Conservation (phyloP, 73 alveolate species). For the Stentor coeruleus region DNA sequence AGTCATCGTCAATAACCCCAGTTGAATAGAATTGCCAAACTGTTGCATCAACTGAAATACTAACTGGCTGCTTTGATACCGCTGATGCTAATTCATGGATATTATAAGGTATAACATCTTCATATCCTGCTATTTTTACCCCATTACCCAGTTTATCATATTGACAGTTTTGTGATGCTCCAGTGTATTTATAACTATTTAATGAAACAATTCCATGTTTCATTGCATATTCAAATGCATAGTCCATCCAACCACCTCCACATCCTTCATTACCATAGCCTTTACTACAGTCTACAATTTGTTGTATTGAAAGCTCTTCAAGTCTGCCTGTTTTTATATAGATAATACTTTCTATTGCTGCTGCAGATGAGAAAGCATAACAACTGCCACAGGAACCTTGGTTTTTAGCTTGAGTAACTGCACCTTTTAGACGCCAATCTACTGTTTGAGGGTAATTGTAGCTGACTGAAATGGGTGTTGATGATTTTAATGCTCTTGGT, state of each 20-base stretch:
- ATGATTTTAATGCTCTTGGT: neutral
- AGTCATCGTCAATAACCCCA: slow-evolving; percentile 47
- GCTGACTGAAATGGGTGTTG: neutral
- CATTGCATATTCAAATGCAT: slow-evolving; percentile 51
- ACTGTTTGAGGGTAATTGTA: neutral
- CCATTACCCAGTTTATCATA: slow-evolving; percentile 12
- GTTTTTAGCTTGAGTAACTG: slow-evolving; percentile 35
- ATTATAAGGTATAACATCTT: slow-evolving; percentile 27
- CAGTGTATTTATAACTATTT: slow-evolving; percentile 60
- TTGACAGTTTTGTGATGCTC: slow-evolving; percentile 46
- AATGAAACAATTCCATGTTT: slow-evolving; percentile 35
- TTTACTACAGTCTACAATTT: slow-evolving; percentile 80
- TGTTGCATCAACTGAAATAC: slow-evolving; percentile 70
- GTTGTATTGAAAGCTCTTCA: slow-evolving; percentile 41
- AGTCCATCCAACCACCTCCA: slow-evolving; percentile 61
- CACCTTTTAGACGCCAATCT: slow-evolving; percentile 44
- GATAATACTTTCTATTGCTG: slow-evolving; percentile 29
- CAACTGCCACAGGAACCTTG: slow-evolving; percentile 41
- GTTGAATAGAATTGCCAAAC: slow-evolving; percentile 48
- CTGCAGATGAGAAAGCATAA: slow-evolving; percentile 43
- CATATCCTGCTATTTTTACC: slow-evolving; percentile 26
- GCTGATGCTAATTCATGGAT: slow-evolving; percentile 36
- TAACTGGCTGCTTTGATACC: slow-evolving; percentile 33
- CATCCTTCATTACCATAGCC: slow-evolving; percentile 56
- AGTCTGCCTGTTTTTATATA: slow-evolving; percentile 26